phyloP scores from a whole-genome alignment of 257 asterid species.

The Fraxinus quadrangulata region DNA sequence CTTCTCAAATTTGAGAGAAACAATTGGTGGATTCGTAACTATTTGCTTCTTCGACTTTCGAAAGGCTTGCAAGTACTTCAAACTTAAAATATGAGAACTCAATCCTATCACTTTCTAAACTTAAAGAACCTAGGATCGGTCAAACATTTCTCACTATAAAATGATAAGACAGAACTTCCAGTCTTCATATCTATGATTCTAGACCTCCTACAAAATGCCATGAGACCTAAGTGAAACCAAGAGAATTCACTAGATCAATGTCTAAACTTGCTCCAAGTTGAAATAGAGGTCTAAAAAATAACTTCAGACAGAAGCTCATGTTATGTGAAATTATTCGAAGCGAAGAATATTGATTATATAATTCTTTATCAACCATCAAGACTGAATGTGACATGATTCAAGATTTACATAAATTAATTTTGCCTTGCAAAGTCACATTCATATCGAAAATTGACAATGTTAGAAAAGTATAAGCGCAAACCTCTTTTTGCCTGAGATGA shows the following conservation, averaged over 20 bases:
- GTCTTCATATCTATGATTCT: not conserved
- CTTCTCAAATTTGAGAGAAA: not conserved
- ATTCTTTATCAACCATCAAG: not conserved
- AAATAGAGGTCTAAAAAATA: not conserved
- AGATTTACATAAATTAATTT: not conserved
- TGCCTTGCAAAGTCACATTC: not conserved
- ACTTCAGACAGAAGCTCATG: not conserved
- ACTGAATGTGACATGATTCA: not conserved
- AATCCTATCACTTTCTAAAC: not conserved
- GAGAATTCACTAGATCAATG: not conserved
- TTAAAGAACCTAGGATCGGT: not conserved
- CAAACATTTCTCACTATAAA: not conserved
- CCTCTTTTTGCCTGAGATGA: constrained; percentile 54
- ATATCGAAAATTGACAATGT: not conserved
- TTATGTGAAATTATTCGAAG: not conserved
- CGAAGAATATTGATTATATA: not conserved
- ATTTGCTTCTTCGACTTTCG: not conserved
- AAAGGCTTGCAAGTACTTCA: not conserved
- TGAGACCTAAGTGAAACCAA: not conserved
- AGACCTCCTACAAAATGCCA: no score
- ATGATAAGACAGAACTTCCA: not conserved
- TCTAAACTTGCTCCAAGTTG: not conserved
- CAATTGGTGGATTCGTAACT: not conserved
- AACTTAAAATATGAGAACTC: not conserved
- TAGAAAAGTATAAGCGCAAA: constrained; percentile 23